Base-by-base conservation (phyloP, 2,329 filamentous ascomycete species). In the Epichloe sibirici region DNA sequence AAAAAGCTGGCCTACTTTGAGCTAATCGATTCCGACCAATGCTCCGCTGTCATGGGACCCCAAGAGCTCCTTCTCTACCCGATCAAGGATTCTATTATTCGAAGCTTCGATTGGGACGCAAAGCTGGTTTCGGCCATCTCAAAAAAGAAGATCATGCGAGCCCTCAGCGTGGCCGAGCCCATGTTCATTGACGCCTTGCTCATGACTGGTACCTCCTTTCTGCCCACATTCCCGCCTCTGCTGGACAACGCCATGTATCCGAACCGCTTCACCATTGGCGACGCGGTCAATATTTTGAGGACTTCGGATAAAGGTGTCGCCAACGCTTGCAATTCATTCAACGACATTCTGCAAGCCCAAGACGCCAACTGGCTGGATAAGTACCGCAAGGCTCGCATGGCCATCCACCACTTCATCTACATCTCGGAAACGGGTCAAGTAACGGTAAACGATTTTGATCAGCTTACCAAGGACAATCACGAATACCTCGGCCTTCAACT, bases 401-500 rank as follows among this genome's bases (percentile, higher is more conserved):
- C 84, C 1, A 81, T 96, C 48, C 86, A 90, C 62, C 91, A 97
- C 67, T 90, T 91, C 66, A 84, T 94, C 42, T 82, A 90, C 62
- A 82, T 95, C 58, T 81, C 83, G 37, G 77, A 81, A 51, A 81
- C 80, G n/a, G 93, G 93, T 42, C 82, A 85, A 61, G 78, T 95
- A 48, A 79, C 81, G 55, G 85, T 90, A 15, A 76, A 88, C 61
- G 83, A 90, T 60, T 78, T 76, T 51, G 85, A 88, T 7, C 76
- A 81, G 51, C 79, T 90, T 21, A 90, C 93, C 2, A 79, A 78
- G 45, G 90, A 97, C 64, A 84, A 93, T 58, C 88, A 94, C 64
- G 85, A 91, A 62, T 90, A 96, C 64, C 81, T 96, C 56, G 90
- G 90, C n/a, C 81, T 94, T 54, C 86, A 90, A 55, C 75, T 98